Conservation (phyloP, 2,329 filamentous ascomycete genomes). For the Xylariales sp. region DNA sequence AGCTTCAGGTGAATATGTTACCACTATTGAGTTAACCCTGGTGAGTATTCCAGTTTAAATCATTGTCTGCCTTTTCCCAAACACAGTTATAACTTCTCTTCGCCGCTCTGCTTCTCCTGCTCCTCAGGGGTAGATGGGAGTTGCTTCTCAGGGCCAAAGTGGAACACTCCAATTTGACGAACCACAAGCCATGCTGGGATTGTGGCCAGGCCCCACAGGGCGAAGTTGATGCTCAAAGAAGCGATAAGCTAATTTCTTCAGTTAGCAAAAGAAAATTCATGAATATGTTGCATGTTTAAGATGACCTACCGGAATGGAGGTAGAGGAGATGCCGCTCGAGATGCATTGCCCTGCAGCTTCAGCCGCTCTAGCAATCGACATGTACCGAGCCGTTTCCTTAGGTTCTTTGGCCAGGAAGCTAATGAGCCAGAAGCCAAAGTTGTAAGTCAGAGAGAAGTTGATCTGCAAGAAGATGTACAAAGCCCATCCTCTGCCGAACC, state of each 20-base stretch:
- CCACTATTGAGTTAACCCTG: too few species aligned
- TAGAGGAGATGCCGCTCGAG: conserved; percentile 22
- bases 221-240: conserved; percentile 17
- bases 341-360: conserved; percentile 23
- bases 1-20: too few species aligned
- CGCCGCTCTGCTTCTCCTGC: too few species aligned
- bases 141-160: conserved; percentile 9
- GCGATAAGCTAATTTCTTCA: conserved; percentile 10
- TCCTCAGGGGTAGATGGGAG: too few species aligned
- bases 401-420: conserved; percentile 21
- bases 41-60: too few species aligned
- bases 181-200: conserved; percentile 19
- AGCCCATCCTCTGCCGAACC: conserved; percentile 22
- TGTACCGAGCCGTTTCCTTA: conserved; percentile 18
- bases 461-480: conserved; percentile 28
- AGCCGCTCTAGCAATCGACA: conserved; percentile 18
- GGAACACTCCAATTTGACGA: conserved; percentile 14
- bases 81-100: too few species aligned
- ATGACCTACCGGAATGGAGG: background rate
- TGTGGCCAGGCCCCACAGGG: conserved; percentile 19
- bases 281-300: background rate
- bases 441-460: conserved; percentile 25
- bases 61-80: too few species aligned
- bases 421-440: conserved; percentile 29
- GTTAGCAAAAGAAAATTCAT: background rate